phyloP scores from a whole-genome alignment of 2,329 filamentous ascomycete genomes.

The Paramyrothecium roridum region DNA sequence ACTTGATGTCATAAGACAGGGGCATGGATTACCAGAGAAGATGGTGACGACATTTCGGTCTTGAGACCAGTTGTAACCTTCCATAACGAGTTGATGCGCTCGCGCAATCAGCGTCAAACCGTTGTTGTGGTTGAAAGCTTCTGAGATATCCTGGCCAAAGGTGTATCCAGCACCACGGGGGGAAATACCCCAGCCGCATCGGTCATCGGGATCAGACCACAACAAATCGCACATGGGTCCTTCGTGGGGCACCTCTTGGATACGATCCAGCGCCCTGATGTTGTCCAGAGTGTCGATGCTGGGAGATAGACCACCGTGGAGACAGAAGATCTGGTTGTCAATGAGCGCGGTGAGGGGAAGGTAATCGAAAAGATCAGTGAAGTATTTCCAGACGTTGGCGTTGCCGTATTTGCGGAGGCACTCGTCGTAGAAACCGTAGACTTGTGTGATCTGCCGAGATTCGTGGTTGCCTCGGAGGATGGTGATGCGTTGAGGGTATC shows the following conservation, averaged over 20 bases:
- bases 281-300: conserved; percentile 95
- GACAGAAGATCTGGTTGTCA: conserved; percentile 98
- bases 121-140: conserved; percentile 99
- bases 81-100: conserved; percentile 98
- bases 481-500: conserved; percentile 95
- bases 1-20: background rate
- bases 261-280: conserved; percentile 90
- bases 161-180: conserved; percentile 93
- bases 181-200: conserved; percentile 94
- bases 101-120: conserved; percentile 91
- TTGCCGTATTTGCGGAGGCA: conserved; percentile 94
- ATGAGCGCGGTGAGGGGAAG: conserved; percentile 95
- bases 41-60: conserved; percentile 98
- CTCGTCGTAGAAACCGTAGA: conserved; percentile 98
- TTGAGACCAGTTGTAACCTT: conserved; percentile 99
- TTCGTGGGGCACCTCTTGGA: conserved; percentile 97
- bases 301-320: conserved; percentile 95
- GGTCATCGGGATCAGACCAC: conserved; percentile 97
- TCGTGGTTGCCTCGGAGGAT: conserved; percentile 95
- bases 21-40: conserved; percentile 70
- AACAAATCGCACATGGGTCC: conserved; percentile 97
- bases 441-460: conserved; percentile 93
- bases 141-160: conserved; percentile 94
- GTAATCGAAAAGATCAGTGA: conserved; percentile 98
- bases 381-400: conserved; percentile 95